Evolutionary conservation across 345 rosid species (phyloP), one percentile per base, ranked within the genome.

Genomic region (Moricandia arvensis): DNA sequence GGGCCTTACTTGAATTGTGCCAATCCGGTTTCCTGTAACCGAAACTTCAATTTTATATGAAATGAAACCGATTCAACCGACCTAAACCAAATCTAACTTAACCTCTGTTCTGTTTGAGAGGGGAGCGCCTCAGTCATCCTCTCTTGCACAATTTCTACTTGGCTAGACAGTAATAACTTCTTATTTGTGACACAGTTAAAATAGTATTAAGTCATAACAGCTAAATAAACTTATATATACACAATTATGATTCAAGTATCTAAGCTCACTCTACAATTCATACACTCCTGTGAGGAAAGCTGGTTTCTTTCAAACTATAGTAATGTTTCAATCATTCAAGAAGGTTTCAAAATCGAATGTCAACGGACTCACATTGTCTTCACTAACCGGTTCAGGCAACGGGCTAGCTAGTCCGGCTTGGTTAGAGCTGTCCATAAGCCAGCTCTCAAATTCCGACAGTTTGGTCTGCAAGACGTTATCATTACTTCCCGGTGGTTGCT

Each of bases 401-500:
- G 82, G 63, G 59, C 57, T 26, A 63, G 62, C 68, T 16, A 15
- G 59, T 1, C 41, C 74, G 3, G 66, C 15, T 62, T 59, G 73
- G 26, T 34, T 66, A 13, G 81, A 60, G 66, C 34, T 79, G 33
- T 79, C 79, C 71, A 79, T 79, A 8, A 79, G 79, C 82, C 75
- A 79, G 41, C 51, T 63, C 67, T 79, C 79, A 13, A 79, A 13
- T 13, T 74, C 75, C 54, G 71, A 74, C 29, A 79, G 66, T 57
- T 63, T 67, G 21, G 71, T 60, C 69, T 72, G 73, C 59, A 66
- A 43, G 35, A 66, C 64, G 60, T 66, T 72, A 15, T 78, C 77
- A 60, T 51, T 78, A n/a, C 2, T 61, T 54, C 15, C 60, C 30
- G 53, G 74, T 67, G 17, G 53, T 47, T 67, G 77, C 41, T 60